Base-by-base conservation (phyloP, 164 flowering plant genomes). In the Umbilicus rupestris region DNA sequence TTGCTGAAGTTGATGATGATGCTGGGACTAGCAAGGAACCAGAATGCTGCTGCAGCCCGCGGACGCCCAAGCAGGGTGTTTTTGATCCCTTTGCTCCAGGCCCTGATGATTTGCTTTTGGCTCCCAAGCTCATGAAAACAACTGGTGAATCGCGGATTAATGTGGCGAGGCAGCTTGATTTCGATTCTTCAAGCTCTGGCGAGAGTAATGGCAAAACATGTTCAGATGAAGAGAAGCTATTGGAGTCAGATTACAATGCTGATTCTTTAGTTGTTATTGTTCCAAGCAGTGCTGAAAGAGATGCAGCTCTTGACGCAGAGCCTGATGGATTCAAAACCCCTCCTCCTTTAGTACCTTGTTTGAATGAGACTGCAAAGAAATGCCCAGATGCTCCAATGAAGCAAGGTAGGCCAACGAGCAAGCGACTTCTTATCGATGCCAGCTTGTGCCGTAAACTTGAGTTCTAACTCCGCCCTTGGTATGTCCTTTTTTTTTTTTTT, bases 31-130 rank as follows among this genome's bases (percentile, higher is more conserved):
- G 33, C 10, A 30, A 55, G 60, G 33, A 37, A 20, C 9, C 17
- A 12, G 15, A 26, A 45, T 70, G 73, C 35, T 70, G 73, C 35
- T 24, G 35, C 10, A 79, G 80, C 69, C 84, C 87, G 4, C 65
- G 72, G 10, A 87, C 94, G 0, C 89, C 91, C 1, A 72, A 68
- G 67, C 78, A 71, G 28, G 77, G 67, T 67, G 82, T 85, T n/a
- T 87, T 89, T 59, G 82, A 89, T 62, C 81, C 96, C 1, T 87
- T 87, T 76, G 90, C 92, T 26, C 88, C 92, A 17, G 88, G 87
- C 37, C 86, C 81, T 2, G 87, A 84, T 11, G 80, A 78, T 63
- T 29, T 80, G 67, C 69, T 73, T 10, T 67, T 82, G 55, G 87
- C 96, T 33, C 90, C 96, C 20, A 45, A 28, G 15, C 57, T 70